phyloP scores from a whole-genome alignment of 2,329 filamentous ascomycete species.

The Claviceps monticola region DNA sequence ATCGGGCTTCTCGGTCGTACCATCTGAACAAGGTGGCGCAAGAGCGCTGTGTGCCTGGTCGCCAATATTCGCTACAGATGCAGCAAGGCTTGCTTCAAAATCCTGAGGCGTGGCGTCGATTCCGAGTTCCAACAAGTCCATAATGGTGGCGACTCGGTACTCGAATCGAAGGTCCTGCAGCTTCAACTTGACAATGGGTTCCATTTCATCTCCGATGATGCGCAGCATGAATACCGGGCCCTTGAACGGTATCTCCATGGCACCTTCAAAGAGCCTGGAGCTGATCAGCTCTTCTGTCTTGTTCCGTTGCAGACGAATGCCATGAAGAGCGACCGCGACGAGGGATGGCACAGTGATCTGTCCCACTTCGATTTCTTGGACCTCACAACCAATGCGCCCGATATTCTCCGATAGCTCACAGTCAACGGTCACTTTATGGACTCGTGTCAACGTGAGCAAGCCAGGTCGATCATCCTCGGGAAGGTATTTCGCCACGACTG shows the following conservation, averaged over 20 bases:
- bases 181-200: constrained; percentile 79
- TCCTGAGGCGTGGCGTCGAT: constrained; percentile 57
- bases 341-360: constrained; percentile 79
- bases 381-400: constrained; percentile 45
- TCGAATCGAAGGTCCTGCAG: constrained; percentile 75
- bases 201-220: constrained; percentile 87
- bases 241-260: constrained; percentile 13
- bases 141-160: constrained; percentile 72
- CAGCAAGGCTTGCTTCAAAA: constrained; percentile 60
- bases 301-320: constrained; percentile 49
- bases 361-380: constrained; percentile 53
- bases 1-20: constrained; percentile 10
- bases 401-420: constrained; percentile 55
- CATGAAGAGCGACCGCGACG: constrained; percentile 60
- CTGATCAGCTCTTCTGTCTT: constrained; percentile 57
- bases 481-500: constrained; percentile 83
- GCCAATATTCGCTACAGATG: constrained; percentile 65
- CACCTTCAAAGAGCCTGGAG: constrained; percentile 21
- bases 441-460: constrained; percentile 56
- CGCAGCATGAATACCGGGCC: constrained; percentile 63
- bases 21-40: constrained; percentile 10
- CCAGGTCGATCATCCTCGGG: constrained; percentile 92
- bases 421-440: constrained; percentile 48
- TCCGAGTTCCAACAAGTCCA: constrained; percentile 61
- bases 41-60: constrained; percentile 44